phyloP scores from a whole-genome alignment of 1,284 basidiomycete genomes.

The Cryptococcus depauperatus region DNA sequence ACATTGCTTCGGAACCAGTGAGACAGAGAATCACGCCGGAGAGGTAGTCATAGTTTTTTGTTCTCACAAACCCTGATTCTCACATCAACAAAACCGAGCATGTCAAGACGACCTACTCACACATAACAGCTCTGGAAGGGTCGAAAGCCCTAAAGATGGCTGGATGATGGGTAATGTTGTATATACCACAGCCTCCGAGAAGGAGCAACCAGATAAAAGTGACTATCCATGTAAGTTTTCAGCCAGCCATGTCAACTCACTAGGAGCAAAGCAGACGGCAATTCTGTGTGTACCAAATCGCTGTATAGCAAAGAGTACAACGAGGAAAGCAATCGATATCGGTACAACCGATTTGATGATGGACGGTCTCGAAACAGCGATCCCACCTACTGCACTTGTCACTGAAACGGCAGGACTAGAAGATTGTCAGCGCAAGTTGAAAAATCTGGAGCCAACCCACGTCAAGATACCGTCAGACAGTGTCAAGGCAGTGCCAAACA shows the following conservation, averaged over 20 bases:
- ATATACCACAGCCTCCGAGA: conserved; percentile 52
- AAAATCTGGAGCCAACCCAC: neutral
- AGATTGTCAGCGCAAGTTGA: conserved; percentile 3
- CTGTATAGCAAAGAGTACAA: conserved; percentile 55
- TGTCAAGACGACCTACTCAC: conserved; percentile 40
- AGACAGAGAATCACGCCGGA: conserved; percentile 58
- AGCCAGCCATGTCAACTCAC: conserved; percentile 40
- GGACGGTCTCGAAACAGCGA: conserved; percentile 54
- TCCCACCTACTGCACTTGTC: conserved; percentile 58
- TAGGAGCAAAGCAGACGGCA: conserved; percentile 52
- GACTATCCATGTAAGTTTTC: conserved; percentile 39
- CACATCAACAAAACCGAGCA: neutral
- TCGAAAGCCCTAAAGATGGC: conserved; percentile 60
- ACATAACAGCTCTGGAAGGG: conserved; percentile 56
- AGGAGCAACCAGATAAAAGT: conserved; percentile 55
- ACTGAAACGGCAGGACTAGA: conserved; percentile 61
- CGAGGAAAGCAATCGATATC: conserved; percentile 57
- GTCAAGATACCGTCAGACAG: conserved; percentile 55
- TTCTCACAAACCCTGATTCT: conserved; percentile 61
- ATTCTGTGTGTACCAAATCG: conserved; percentile 55
- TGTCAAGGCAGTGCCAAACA: conserved; percentile 52
- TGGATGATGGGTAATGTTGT: conserved; percentile 53
- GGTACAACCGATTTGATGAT: conserved; percentile 49
- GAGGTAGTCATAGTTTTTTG: conserved; percentile 54
- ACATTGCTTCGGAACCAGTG: conserved; percentile 61